Percentiles rank a stretch among this genome's conserved stretches.
phyloP scores from a whole-genome alignment of 78 protist species.

The Paulinella micropora region DNA sequence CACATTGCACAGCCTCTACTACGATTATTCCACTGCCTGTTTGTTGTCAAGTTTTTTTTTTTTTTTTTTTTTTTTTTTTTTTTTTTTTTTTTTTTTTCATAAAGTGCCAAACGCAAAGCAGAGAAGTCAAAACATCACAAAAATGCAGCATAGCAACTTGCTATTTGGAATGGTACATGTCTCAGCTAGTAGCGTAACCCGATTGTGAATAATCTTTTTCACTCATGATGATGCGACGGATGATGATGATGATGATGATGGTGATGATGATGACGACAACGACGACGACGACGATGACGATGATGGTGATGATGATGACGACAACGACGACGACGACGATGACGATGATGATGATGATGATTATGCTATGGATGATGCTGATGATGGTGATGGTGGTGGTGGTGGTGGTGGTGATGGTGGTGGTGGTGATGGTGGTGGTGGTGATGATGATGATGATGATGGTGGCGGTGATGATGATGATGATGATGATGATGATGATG shows the following conservation, averaged over 20 bases:
- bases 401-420: background rate
- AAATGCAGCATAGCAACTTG: background rate
- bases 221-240: background rate
- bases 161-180: background rate
- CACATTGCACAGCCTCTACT: no score
- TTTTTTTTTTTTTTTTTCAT: no score
- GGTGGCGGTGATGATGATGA: background rate
- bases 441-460: background rate
- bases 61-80: no score
- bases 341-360: background rate
- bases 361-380: background rate
- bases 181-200: no score
- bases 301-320: background rate
- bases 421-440: background rate
- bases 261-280: background rate
- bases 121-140: background rate
- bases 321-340: background rate
- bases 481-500: background rate
- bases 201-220: no score
- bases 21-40: no score
- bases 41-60: no score
- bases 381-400: background rate
- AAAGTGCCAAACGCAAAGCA: no score
- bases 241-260: background rate
- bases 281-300: background rate